Conservation (phyloP, 352 stramenopile genomes). For the Phytophthora agathidicida region DNA sequence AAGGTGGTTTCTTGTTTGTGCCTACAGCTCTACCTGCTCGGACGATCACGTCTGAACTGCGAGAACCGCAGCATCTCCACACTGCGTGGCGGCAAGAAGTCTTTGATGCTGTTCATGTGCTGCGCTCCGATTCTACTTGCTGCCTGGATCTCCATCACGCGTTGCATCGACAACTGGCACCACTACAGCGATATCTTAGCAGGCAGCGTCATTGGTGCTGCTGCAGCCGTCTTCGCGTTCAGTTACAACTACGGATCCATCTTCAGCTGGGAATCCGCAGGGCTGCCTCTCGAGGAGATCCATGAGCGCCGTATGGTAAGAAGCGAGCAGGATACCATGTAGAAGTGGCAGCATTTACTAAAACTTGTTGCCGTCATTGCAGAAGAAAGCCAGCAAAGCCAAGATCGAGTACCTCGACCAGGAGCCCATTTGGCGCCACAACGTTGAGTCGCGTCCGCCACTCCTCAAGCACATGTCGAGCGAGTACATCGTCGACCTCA, state of each 20-base stretch:
- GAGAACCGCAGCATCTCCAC: slow-evolving; percentile 62
- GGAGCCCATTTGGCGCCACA: slow-evolving; percentile 45
- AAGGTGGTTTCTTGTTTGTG: neutral
- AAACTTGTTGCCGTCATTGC: slow-evolving; percentile 7
- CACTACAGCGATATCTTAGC: slow-evolving; percentile 83
- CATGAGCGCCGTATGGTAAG: slow-evolving; percentile 54
- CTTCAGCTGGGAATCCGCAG: slow-evolving; percentile 63
- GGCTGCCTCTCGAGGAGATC: slow-evolving; percentile 61
- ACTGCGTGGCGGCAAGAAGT: slow-evolving; percentile 59
- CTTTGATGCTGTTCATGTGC: slow-evolving; percentile 71
- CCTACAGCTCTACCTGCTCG: slow-evolving; percentile 67
- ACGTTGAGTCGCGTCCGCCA: slow-evolving; percentile 48
- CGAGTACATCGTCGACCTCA: slow-evolving; percentile 37
- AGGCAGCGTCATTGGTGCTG: slow-evolving; percentile 59
- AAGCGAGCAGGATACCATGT: slow-evolving; percentile 12
- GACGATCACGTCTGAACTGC: slow-evolving; percentile 67
- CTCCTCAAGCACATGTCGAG: slow-evolving; percentile 36
- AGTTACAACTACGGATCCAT: slow-evolving; percentile 78
- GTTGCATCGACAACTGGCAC: slow-evolving; percentile 87
- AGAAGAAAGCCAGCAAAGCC: slow-evolving; percentile 22
- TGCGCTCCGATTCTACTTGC: slow-evolving; percentile 65
- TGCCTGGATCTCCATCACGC: slow-evolving; percentile 74
- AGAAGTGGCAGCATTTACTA: slow-evolving; percentile 12
- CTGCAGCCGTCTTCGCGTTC: slow-evolving; percentile 52
- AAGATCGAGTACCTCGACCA: slow-evolving; percentile 25